Conservation (phyloP, 495 filamentous ascomycete species). For the Xylaria venustula region DNA sequence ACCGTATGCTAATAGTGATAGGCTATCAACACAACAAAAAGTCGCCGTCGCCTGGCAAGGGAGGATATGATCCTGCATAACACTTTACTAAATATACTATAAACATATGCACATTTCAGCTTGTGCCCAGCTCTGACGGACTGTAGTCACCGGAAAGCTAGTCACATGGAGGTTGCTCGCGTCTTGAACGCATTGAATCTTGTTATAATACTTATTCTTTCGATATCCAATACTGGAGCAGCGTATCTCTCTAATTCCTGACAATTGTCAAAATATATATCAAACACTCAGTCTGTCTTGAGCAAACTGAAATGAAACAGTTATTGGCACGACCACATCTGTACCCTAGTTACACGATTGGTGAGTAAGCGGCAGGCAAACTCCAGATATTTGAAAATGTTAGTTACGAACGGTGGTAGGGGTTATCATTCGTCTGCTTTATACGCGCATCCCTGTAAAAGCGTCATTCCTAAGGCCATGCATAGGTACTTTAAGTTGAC, state of each 20-base stretch:
- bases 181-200: too few species aligned
- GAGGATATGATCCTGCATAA: too few species aligned
- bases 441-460: neutral
- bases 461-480: neutral
- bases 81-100: too few species aligned
- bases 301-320: too few species aligned
- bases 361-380: neutral
- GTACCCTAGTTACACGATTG: too few species aligned
- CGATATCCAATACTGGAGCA: too few species aligned
- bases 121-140: neutral
- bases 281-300: too few species aligned
- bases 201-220: too few species aligned
- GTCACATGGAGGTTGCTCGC: neutral
- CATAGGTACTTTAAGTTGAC: neutral
- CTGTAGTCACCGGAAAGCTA: neutral
- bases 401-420: neutral
- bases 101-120: neutral
- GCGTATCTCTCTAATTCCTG: too few species aligned
- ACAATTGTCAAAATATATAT: too few species aligned
- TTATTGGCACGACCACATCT: too few species aligned
- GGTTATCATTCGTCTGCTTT: neutral
- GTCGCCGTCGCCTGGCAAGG: neutral
- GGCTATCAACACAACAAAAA: neutral
- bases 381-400: neutral
- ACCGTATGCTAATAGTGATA: neutral